Conservation (phyloP, 176 grass and related monocot species). For the Phyllostachys edulis region DNA sequence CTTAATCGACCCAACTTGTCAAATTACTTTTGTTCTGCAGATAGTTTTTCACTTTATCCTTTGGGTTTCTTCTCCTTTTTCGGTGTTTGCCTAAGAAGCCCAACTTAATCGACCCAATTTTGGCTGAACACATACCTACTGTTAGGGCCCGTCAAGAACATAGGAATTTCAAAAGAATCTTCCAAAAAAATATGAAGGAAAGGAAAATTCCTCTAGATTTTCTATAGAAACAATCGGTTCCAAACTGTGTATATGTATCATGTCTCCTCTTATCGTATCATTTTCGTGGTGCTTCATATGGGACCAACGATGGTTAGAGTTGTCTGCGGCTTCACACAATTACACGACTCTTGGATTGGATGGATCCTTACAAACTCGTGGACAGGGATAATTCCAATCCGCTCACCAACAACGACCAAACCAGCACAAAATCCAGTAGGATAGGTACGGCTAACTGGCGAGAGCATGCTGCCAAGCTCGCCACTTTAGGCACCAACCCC, state of each 20-base stretch:
- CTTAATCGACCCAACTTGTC: background rate
- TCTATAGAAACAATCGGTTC: background rate
- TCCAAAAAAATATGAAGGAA: background rate
- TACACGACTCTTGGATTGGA: background rate
- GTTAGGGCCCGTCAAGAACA: no score
- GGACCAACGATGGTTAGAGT: background rate
- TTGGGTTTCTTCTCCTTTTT: background rate
- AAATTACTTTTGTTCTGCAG: no score
- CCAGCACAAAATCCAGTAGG: background rate
- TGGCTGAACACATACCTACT: background rate
- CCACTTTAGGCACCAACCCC: constrained; percentile 21
- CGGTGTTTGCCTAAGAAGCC: background rate
- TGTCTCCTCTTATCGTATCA: background rate
- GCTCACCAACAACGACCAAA: constrained; percentile 13
- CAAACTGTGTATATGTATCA: background rate
- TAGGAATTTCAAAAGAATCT: background rate
- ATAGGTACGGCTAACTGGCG: constrained; percentile 22
- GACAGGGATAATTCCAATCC: background rate
- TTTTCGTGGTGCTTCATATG: background rate
- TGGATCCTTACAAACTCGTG: background rate
- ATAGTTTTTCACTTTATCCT: background rate
- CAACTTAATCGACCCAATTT: no score
- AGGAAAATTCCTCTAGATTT: background rate
- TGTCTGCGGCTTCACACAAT: background rate
- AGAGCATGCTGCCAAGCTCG: background rate